Conservation (phyloP, 352 stramenopile genomes). For the Phytophthora citrophthora region DNA sequence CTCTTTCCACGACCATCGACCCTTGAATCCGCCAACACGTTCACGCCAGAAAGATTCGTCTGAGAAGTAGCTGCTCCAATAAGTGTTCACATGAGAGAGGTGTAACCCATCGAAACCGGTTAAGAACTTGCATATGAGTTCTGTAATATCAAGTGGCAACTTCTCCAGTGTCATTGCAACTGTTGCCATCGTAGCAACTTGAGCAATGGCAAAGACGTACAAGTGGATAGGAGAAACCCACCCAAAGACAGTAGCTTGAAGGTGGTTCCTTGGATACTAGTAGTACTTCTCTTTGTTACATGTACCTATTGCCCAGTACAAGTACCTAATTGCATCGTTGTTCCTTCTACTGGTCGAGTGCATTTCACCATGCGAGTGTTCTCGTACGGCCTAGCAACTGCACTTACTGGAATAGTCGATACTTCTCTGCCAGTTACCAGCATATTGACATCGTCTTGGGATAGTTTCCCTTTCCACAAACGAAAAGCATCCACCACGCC, state of each 20-base stretch:
- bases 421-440: conserved; percentile 6
- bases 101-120: conserved; percentile 31
- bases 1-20: background rate
- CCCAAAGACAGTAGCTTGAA: background rate
- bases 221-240: background rate
- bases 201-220: background rate
- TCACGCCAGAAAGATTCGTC: conserved; percentile 12
- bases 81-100: conserved; percentile 23
- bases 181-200: background rate
- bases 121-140: conserved; percentile 20
- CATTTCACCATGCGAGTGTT: background rate
- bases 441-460: background rate
- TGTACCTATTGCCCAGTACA: too few species aligned
- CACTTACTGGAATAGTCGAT: background rate
- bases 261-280: too few species aligned
- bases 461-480: conserved; percentile 31
- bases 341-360: conserved; percentile 5
- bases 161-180: background rate
- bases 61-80: conserved; percentile 4
- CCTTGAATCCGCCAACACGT: background rate
- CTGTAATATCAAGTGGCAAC: conserved; percentile 17
- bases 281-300: too few species aligned
- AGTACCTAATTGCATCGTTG: background rate
- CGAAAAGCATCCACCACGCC: conserved; percentile 44
- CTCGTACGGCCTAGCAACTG: background rate